Evolutionary conservation across 768 basidiomycete species (phyloP).

Genomic region (Lactifluus rugatus): DNA sequence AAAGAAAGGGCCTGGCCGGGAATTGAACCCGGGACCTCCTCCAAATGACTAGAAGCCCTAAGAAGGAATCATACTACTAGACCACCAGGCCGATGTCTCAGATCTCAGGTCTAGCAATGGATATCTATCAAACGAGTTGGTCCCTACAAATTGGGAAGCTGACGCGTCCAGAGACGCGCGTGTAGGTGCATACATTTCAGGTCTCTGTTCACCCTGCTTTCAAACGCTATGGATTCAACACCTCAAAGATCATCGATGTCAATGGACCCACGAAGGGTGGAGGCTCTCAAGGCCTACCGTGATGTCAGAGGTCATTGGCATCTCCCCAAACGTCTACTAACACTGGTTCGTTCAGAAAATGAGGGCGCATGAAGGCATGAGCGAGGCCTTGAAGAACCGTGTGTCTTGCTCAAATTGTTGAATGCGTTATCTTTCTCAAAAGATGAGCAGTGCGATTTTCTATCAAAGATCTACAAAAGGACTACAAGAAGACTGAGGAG

Average conservation of each 20-base stretch:
- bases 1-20: slow-evolving; percentile 55
- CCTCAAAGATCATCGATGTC: slow-evolving; percentile 30
- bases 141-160: slow-evolving; percentile 14
- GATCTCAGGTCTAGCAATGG: not conserved
- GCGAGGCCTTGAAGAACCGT: slow-evolving; percentile 87
- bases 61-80: slow-evolving; percentile 57
- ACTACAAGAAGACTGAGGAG: slow-evolving; percentile 92
- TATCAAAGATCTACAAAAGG: slow-evolving; percentile 79
- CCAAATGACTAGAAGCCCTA: slow-evolving; percentile 38
- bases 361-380: slow-evolving; percentile 78
- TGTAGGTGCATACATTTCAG: not conserved
- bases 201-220: not conserved
- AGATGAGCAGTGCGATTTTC: slow-evolving; percentile 71
- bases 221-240: slow-evolving; percentile 22
- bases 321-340: slow-evolving; percentile 12
- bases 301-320: slow-evolving; percentile 37
- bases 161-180: slow-evolving; percentile 23
- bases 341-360: slow-evolving; percentile 66
- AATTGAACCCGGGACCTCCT: slow-evolving; percentile 88
- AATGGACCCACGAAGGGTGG: slow-evolving; percentile 63
- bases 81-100: slow-evolving; percentile 28
- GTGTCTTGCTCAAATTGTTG: slow-evolving; percentile 25
- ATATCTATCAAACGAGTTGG: not conserved
- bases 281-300: slow-evolving; percentile 68
- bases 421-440: not conserved